Base-by-base conservation (phyloP, 2,329 filamentous ascomycete species). In the Chaetomium olivaceum region DNA sequence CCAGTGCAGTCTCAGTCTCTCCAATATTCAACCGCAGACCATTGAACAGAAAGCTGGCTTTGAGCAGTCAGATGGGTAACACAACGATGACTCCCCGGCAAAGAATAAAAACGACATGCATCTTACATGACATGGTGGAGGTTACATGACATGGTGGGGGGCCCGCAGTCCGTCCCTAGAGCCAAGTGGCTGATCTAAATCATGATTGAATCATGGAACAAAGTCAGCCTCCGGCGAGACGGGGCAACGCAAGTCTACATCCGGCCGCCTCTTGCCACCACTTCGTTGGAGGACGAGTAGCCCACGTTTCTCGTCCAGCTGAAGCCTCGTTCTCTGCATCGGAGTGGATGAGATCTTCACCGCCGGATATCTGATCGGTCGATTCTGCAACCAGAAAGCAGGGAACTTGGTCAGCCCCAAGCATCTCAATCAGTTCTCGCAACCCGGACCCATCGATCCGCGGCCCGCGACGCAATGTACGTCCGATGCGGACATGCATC, bases 401-500 rank as follows among this genome's bases (percentile, higher is more conserved):
- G 46, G 8, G 8, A 6, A 23, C 46, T 48, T n/a, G n/a, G n/a
- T 51, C 43, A 59, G 43, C 27, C 27, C 19, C 27, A 21, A 6
- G 25, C 9, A 11, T 55, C 11, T 14, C 9, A 31, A 16, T 23
- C 43, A 8, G 16, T 14, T 27, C 5, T 6, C 25, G 6, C 19
- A 25, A n/a, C 48, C 14, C 29, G 8, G 36, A 36, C 39, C 23
- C 21, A 14, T 12, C 31, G 8, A 21, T 31, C 39, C 27, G 56
- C 43, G 25, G 36, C 54, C n/a, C 19, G 31, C 54, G 27, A 39
- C 12, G 55, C 25, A 14, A 12, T 62, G 19, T 21, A 54, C 31
- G 2, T 23, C 51, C 7, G 31, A 51, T 21, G 29, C 27, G 27
- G 61, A 51, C 55, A 39, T 63, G 61, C 61, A 19, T 58, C 29